Evolutionary conservation across 2,329 filamentous ascomycete genomes (phyloP), one percentile per base, ranked within the genome.

Genomic region (Chaetomiaceae sp.): DNA sequence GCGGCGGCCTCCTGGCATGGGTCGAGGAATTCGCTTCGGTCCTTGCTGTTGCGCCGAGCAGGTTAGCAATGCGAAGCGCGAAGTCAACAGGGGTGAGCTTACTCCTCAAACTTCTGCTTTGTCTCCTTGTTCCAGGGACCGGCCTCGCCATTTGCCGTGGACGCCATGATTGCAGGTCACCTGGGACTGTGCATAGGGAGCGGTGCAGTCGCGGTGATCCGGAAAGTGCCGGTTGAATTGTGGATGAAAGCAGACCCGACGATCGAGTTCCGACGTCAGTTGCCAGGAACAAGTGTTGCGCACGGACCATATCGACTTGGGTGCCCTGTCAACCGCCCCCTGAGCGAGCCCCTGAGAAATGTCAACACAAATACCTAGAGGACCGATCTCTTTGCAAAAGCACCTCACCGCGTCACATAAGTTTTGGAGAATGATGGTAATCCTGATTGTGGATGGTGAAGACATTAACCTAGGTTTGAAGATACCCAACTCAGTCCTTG

Each of bases 1-100:
- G 87, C 77, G 7, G 94, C 92, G 5, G 90, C 90, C 65, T 96
- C 92, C 69, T 97, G 92, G 71, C 94, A 99, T 2, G 94, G 94
- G 65, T 99, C 94, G 69, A 89, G 90, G 73, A 87, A 97, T 69
- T 96, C 85, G 76, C 91, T 96, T 66, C 86, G 83, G 51, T 79
- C 80, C 77, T 97, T 97, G 62, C 92, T 96, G 65, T 56, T 38
- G 9, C 44, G 23, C n/a, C 9, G 42, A 4, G 15, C 22, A 31
- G 38, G 57, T 62, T 38, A 64, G 59, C 54, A 23, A 25, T 20
- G 23, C 9, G 19, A 17, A 17, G 5, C 17, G 12, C 15, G 20
- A 33, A 42, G n/a, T 52, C 48, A 31, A 33, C 22, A 27, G 37
- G 50, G 33, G 22, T 50, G 27, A 31, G 33, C 76, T 64, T 71